Base-by-base conservation (phyloP, 495 filamentous ascomycete species). In the Aspergillus bridgeri region DNA sequence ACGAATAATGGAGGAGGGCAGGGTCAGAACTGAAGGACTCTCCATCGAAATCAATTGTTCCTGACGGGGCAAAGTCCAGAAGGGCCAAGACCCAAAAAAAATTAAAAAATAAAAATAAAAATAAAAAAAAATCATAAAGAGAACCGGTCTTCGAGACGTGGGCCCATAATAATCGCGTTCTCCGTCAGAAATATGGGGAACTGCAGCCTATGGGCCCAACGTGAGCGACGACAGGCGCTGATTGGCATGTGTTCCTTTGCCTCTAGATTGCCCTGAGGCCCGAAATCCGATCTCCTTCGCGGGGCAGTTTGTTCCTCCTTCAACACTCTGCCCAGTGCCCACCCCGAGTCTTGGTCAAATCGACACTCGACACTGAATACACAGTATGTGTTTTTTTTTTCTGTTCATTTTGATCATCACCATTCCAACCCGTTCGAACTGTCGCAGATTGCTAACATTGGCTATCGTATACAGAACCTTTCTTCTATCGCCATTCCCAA, bases 91-190 rank as follows among this genome's bases (percentile, higher is more conserved):
- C 43, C 11, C 46, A n/a, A 42, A 17, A 29, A 47, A n/a, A 48
- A n/a, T n/a, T n/a, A 47, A 45, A 60, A 48, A 42, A 48, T 45
- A 49, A 47, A 52, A 44, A n/a, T 1, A 25, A 50, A 13, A 27
- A 15, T 1, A 50, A 21, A 51, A 38, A 7, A 19, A 51, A 51
- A n/a, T 5, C 4, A 45, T 5, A n/a, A 45, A 45, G 19, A 47
- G 18, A 20, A 47, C 3, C 27, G 27, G 27, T 7, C 27, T 7
- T 29, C 6, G 11, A 29, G 27, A 6, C 27, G 27, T 29, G 27
- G 27, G 27, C 18, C 45, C 45, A 47, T 20, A 19, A 47, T 18
- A 8, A 47, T 38, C 33, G 13, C 33, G 17, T 15, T 29, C 6
- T 3, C 27, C 27, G 27, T 29, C 27, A 29, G 27, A 29, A 29